phyloP scores from a whole-genome alignment of 148 eudicot genomes.

The Chenopodium suecicum region DNA sequence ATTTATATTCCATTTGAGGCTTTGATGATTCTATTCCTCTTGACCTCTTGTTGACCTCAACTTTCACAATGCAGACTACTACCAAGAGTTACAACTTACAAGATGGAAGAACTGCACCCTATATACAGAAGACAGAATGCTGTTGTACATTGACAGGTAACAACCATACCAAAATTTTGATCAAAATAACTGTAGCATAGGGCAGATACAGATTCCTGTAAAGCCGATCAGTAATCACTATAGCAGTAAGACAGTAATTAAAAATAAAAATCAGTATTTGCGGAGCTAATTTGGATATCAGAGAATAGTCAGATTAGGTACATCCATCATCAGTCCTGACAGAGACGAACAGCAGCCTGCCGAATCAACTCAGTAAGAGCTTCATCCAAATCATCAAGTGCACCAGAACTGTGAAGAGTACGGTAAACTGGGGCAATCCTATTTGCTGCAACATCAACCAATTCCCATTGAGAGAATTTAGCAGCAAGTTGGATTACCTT shows the following conservation, averaged over 20 bases:
- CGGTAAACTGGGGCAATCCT: slow-evolving; percentile 56
- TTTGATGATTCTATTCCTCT: too few relatives aligned
- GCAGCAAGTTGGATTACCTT: slow-evolving; percentile 63
- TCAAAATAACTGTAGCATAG: not conserved
- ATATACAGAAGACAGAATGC: not conserved
- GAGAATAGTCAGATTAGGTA: not conserved
- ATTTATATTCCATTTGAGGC: too few relatives aligned
- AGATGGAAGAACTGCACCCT: not conserved
- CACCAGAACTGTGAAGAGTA: slow-evolving; percentile 52
- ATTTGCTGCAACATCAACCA: slow-evolving; percentile 58
- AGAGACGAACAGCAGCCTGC: slow-evolving; percentile 60
- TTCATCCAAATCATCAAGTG: slow-evolving; percentile 63
- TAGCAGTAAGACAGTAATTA: not conserved
- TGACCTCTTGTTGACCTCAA: not conserved
- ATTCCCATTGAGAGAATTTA: slow-evolving; percentile 54
- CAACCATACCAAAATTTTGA: not conserved
- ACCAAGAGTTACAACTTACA: not conserved
- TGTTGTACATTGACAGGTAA: not conserved
- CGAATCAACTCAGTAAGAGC: slow-evolving; percentile 66
- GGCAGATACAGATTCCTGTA: not conserved
- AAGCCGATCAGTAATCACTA: not conserved
- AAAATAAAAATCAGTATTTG: not conserved
- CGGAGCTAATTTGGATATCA: not conserved
- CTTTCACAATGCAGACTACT: not conserved
- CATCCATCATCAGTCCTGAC: slow-evolving; percentile 33